Base-by-base conservation (phyloP, 306 rosid species). In the Prunus kanzakura region DNA sequence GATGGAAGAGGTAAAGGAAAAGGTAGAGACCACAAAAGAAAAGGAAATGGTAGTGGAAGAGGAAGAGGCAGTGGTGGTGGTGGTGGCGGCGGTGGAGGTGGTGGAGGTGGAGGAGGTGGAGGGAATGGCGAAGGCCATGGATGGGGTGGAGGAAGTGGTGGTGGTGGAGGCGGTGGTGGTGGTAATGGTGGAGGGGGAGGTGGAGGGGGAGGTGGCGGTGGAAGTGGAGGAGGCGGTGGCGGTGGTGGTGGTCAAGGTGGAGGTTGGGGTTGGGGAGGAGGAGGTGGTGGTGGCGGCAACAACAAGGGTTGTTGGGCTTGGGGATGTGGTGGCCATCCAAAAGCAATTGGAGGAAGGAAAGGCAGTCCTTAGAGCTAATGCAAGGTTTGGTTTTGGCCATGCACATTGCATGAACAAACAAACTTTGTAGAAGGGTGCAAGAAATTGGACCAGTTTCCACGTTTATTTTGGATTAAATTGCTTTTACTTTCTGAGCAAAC, bases 221-320 rank as follows among this genome's bases (percentile, higher is more conserved):
- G 81, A 0, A 64, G 79, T 0, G 79, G 82, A 0, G 72, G 79
- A 0, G 80, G 83, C 0, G 80, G 83, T 0, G 76, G 72, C 0
- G 80, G 84, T 0, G 83, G 76, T 0, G 80, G 79, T 0, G 76
- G 83, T n/a, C 58, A 61, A 38, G 73, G 84, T 13, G 71, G 75
- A 2, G 80, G 72, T 18, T 73, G 78, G 69, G 83, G 79, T 15
- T 11, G 84, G 72, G 78, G 81, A 56, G 77, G 83, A 57, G 83
- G 79, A 27, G 49, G 72, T 3, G 69, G 73, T 5, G 62, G 57
- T 3, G 82, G 80, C 0, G 27, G 70, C 4, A 43, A 55, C 2
- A 64, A 30, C 29, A 65, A 61, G 2, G 76, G 72, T 19, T 72
- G 85, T 47, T 75, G 81, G 69, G 62, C 47, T 30, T 82, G 85